A percentile compares a stretch with the other conserved stretches of the same genome.
phyloP scores from a whole-genome alignment of 2,329 filamentous ascomycete species.

The Pseudocercospora fijiensis region DNA sequence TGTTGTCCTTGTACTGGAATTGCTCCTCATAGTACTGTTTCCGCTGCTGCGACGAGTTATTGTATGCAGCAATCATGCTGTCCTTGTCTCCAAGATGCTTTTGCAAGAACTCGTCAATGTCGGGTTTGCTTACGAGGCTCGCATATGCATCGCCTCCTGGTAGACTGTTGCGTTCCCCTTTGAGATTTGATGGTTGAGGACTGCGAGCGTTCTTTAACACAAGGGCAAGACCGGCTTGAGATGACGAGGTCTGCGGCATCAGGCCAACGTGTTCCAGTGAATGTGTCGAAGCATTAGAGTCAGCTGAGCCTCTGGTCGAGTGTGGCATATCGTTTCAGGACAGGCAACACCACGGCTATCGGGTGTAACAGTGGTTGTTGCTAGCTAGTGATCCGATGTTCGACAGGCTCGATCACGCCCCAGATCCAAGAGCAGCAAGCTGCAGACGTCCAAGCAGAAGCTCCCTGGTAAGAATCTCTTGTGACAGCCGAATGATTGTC shows the following conservation, averaged over 20 bases:
- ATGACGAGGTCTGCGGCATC: background rate
- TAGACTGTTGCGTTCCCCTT: slow-evolving; percentile 19
- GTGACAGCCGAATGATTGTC: background rate
- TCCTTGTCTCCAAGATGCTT: slow-evolving; percentile 24
- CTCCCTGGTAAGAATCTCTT: background rate
- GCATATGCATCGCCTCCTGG: slow-evolving; percentile 18
- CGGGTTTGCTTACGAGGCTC: slow-evolving; percentile 11
- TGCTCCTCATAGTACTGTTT: slow-evolving; percentile 39
- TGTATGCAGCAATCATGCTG: slow-evolving; percentile 26
- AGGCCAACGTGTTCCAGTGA: slow-evolving; percentile 9
- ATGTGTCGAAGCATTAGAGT: slow-evolving; percentile 14
- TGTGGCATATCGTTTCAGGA: slow-evolving; percentile 24
- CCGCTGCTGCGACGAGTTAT: slow-evolving; percentile 36
- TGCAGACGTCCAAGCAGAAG: slow-evolving; percentile 10
- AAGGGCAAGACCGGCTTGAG: slow-evolving; percentile 9
- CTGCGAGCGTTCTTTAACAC: background rate
- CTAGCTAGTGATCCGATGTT: slow-evolving; percentile 7
- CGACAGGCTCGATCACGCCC: slow-evolving; percentile 14
- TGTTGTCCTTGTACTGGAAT: slow-evolving; percentile 36
- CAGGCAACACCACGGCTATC: slow-evolving; percentile 5
- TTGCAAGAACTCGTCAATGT: slow-evolving; percentile 24
- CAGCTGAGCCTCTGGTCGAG: slow-evolving; percentile 18
- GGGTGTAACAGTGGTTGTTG: slow-evolving; percentile 17
- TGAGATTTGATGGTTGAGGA: slow-evolving; percentile 1
- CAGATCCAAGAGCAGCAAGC: background rate